Evolutionary conservation across 805 yeast species (phyloP), one percentile per base, ranked within the genome.

Genomic region (Ogataea pilisensis): DNA sequence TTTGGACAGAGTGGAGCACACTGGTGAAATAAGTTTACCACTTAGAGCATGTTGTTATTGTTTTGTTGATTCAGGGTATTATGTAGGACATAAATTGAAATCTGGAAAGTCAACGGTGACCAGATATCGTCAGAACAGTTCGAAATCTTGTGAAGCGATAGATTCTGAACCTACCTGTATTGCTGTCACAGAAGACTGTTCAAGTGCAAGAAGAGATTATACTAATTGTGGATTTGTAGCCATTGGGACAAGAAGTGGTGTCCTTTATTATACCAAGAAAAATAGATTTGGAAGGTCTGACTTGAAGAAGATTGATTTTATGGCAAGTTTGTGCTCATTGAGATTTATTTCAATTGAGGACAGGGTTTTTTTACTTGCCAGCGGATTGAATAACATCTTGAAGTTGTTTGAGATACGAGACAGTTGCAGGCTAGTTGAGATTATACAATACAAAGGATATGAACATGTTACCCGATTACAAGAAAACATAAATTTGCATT

Each of bases 271-370:
- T 14, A 11, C 14, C 14, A 8, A 13, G 6, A 26, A 17, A 31
- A 17, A 16, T n/a, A 18, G 11, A 7, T 13, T 8, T 34, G 12
- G 37, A 9, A 22, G 19, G 9, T 12, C 12, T 18, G 35, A 4
- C 11, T 20, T 20, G 17, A 18, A 28, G n/a, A 31, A n/a, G 5
- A 21, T 34, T 22, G 17, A 34, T 7, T 35, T 43, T 31, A 45
- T 42, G 11, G 46, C 44, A 13, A 38, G 44, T 20, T 35, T 50
- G 2, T 46, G 54, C 18, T 42, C 45, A n/a, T 34, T 50, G 5
- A 30, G 38, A 18, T 32, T 44, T 22, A 13, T 45, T 5, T 12
- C 13, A 6, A 13, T 38, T 18, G 33, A 37, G 5, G 16, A 24
- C n/a, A 16, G 35, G 4, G 28, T 22, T 6, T 41, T 32, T 21